Conservation (phyloP, 352 stramenopile species). For the Phytophthora podocarpi region DNA sequence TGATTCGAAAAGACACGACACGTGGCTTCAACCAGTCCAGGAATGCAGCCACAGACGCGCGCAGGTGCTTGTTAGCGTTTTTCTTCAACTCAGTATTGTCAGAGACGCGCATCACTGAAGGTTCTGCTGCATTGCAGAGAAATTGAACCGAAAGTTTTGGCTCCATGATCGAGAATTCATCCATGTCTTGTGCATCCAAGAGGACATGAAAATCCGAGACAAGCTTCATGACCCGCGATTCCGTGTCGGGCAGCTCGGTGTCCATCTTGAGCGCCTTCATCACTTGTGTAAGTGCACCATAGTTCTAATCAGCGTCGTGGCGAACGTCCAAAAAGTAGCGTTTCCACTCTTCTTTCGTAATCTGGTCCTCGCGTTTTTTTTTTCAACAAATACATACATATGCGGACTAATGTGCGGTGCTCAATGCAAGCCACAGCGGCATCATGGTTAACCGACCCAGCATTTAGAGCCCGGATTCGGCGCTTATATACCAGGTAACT, state of each 20-base stretch:
- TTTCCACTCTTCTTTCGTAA: constrained; percentile 9
- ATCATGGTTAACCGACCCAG: background rate
- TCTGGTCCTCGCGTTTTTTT: background rate
- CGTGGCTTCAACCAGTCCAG: background rate
- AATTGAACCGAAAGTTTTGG: constrained; percentile 6
- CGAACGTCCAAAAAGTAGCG: constrained; percentile 10
- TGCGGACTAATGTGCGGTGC: constrained; percentile 11
- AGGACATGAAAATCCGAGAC: constrained; percentile 12
- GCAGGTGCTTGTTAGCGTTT: background rate
- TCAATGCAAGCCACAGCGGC: constrained; percentile 9
- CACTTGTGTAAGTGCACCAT: background rate
- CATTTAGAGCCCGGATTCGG: background rate
- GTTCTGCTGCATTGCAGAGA: background rate
- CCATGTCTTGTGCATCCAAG: constrained; percentile 12
- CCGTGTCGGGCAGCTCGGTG: constrained; percentile 7
- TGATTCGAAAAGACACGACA: constrained; percentile 4
- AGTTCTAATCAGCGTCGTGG: background rate
- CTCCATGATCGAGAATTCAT: constrained; percentile 5
- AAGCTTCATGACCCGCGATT: constrained; percentile 14
- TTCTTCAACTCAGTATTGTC: background rate
- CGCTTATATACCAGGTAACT: background rate
- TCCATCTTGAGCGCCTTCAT: constrained; percentile 8
- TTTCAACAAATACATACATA: constrained; percentile 15
- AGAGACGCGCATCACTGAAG: background rate
- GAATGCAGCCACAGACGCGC: constrained; percentile 1